A percentile compares a stretch with the other conserved stretches of the same genome.
phyloP scores from a whole-genome alignment of 129 eudicot genomes.

The Arctium lappa region DNA sequence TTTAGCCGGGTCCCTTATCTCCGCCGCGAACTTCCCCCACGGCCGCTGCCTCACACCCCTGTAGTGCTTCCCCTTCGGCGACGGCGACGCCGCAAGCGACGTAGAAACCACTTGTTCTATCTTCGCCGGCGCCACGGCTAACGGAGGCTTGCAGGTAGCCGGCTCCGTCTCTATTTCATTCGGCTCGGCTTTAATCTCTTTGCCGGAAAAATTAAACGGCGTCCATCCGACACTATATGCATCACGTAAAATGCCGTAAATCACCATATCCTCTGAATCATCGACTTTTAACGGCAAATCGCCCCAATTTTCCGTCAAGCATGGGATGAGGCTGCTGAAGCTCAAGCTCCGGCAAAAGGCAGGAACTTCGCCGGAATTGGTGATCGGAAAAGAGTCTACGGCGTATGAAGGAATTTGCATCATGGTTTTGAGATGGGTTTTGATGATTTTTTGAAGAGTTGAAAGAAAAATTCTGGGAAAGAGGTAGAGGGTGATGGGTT shows the following conservation, averaged over 20 bases:
- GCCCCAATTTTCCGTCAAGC: conserved; percentile 78
- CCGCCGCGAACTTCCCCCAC: conserved; percentile 94
- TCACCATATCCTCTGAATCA: conserved; percentile 81
- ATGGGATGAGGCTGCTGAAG: conserved; percentile 52
- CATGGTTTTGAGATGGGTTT: conserved; percentile 23
- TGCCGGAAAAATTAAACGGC: conserved; percentile 46
- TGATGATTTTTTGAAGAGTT: background rate
- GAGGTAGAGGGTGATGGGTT: background rate
- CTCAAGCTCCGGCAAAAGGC: conserved; percentile 59
- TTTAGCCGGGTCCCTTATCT: conserved; percentile 86
- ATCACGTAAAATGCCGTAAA: conserved; percentile 63
- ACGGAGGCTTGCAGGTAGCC: background rate
- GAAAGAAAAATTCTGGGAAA: background rate
- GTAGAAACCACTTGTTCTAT: conserved; percentile 22
- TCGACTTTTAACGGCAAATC: conserved; percentile 75
- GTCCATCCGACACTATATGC: conserved; percentile 84
- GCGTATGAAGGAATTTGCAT: conserved; percentile 25
- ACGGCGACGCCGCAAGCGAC: conserved; percentile 16
- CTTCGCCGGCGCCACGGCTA: conserved; percentile 20
- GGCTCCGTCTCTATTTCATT: conserved; percentile 28
- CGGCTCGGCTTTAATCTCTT: conserved; percentile 44
- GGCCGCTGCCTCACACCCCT: conserved; percentile 80
- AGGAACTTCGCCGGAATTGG: conserved; percentile 35
- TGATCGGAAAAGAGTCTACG: conserved; percentile 31
- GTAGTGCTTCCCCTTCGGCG: conserved; percentile 57